Base-by-base conservation (phyloP, 768 basidiomycete genomes). In the Mycena vitilis region DNA sequence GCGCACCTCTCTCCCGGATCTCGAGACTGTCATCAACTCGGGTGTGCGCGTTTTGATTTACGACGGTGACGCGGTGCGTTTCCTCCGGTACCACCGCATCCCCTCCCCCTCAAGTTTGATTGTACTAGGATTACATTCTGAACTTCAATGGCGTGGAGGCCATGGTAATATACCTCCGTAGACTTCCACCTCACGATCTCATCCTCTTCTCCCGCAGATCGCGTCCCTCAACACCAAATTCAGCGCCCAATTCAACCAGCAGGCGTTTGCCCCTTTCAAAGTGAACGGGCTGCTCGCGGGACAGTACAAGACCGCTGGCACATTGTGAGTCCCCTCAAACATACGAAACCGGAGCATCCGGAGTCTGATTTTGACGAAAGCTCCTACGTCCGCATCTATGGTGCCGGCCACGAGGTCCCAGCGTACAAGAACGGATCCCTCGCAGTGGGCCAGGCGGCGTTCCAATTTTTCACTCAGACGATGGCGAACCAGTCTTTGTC, bases 21-120 rank as follows among this genome's bases (percentile, higher is more conserved):
- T 91, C 25, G 88, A 89, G 75, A 82, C 75, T 6, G 87, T 90
- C 16, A 88, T 91, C 71, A 82, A 89, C 66, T 81, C 87, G 58
- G 88, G 89, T 15, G 86, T 87, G 48, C 37, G 82, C 56, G 72
- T 54, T 34, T n/a, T 22, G 37, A 15, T 89, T n/a, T 89, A 82
- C 68, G 86, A 85, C 63, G 88, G 88, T 30, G 88, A 89, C 73
- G 88, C 86, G 36, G 86, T 86, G 69, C 63, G 84, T 76, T 23
- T 81, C 30, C 5, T 30, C 30, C 30, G 30, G 86, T 86, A 88
- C 73, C 2, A 16, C 16, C 86, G 82, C 71, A 86, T 87, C 66
- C 73, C 84, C 65, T 30, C 30, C 30, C 5, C 30, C 30, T 30
- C 5, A 30, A 2, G 30, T 30, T 30, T 30, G 30, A 2, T 30